Percentiles rank a stretch among this genome's conserved stretches.
Conservation (phyloP, 345 rosid species). For the Salix purpurea region DNA sequence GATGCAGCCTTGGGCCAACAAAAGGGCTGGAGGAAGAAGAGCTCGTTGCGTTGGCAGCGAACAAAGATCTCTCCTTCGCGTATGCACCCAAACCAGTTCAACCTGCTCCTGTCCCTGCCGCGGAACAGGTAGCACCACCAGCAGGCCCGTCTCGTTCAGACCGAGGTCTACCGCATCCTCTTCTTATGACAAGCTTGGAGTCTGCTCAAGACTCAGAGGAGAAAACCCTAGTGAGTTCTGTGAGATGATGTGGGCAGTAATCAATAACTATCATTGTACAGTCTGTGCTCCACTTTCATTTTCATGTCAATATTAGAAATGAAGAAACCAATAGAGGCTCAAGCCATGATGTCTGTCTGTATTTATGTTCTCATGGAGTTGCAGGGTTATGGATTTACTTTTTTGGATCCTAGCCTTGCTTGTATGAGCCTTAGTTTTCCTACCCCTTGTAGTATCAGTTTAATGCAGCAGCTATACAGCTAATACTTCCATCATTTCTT, state of each 20-base stretch:
- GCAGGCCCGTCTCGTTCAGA: slow-evolving; percentile 16
- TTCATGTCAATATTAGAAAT: not conserved
- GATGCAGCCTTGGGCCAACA: slow-evolving; percentile 73
- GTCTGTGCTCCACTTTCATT: slow-evolving; percentile 1
- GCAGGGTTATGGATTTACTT: slow-evolving; percentile 43
- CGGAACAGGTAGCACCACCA: slow-evolving; percentile 20
- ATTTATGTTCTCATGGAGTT: slow-evolving; percentile 13
- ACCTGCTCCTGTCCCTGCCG: slow-evolving; percentile 24
- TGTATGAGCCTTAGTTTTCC: not conserved
- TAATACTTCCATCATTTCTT: no score
- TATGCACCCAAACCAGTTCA: slow-evolving; percentile 47
- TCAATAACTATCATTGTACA: slow-evolving; percentile 23
- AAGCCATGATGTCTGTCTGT: not conserved
- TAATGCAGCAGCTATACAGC: no score
- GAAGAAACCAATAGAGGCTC: slow-evolving; percentile 14
- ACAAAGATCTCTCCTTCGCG: slow-evolving; percentile 73
- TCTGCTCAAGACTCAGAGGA: slow-evolving; percentile 28
- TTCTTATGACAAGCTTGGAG: slow-evolving; percentile 4
- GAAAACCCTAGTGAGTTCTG: slow-evolving; percentile 36
- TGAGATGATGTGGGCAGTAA: slow-evolving; percentile 34
- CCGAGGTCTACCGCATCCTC: slow-evolving; percentile 17
- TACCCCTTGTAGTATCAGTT: not conserved
- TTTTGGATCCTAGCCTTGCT: slow-evolving; percentile 43
- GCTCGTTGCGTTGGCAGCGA: slow-evolving; percentile 76
- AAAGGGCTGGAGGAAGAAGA: slow-evolving; percentile 93